Evolutionary conservation across 768 basidiomycete species (phyloP).

Genomic region (Chiua virens): DNA sequence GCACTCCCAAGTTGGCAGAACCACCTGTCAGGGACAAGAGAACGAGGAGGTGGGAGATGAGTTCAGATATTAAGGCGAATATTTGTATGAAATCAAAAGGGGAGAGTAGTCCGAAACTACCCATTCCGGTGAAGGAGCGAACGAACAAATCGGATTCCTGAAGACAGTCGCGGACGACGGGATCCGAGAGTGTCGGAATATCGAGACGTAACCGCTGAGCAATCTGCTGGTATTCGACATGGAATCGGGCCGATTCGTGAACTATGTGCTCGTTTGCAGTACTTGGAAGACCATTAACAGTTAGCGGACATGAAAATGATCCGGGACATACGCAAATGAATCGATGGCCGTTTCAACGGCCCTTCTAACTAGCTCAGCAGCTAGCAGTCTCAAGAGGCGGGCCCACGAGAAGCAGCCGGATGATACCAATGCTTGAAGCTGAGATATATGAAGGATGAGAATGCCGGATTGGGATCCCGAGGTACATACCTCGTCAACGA

Average conservation of each 20-base stretch:
- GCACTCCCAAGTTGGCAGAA: constrained; percentile 52
- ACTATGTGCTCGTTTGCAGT: constrained; percentile 72
- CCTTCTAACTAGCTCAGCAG: constrained; percentile 63
- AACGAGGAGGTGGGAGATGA: constrained; percentile 68
- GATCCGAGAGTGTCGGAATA: constrained; percentile 75
- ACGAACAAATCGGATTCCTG: constrained; percentile 86
- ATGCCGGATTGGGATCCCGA: constrained; percentile 9
- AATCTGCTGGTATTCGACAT: constrained; percentile 77
- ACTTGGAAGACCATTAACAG: constrained; percentile 35
- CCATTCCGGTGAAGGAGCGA: constrained; percentile 71
- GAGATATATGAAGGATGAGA: constrained; percentile 4
- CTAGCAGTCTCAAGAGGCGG: constrained; percentile 56
- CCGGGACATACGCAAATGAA: constrained; percentile 63
- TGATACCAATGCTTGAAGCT: constrained; percentile 70
- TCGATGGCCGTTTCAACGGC: constrained; percentile 66
- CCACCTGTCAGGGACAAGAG: constrained; percentile 61
- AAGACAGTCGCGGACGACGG: constrained; percentile 71
- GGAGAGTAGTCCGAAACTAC: constrained; percentile 76
- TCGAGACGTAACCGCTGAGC: constrained; percentile 76
- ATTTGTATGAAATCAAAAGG: constrained; percentile 79
- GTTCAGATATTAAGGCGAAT: constrained; percentile 68
- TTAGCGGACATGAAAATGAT: constrained; percentile 13
- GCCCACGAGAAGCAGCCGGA: constrained; percentile 75
- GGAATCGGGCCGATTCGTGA: constrained; percentile 68
- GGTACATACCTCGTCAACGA: constrained; percentile 73